These are phyloP conservation scores for Nasturtium officinale DNA, from an alignment of 345 rosid species.

Conservation along the genomic window DNA sequence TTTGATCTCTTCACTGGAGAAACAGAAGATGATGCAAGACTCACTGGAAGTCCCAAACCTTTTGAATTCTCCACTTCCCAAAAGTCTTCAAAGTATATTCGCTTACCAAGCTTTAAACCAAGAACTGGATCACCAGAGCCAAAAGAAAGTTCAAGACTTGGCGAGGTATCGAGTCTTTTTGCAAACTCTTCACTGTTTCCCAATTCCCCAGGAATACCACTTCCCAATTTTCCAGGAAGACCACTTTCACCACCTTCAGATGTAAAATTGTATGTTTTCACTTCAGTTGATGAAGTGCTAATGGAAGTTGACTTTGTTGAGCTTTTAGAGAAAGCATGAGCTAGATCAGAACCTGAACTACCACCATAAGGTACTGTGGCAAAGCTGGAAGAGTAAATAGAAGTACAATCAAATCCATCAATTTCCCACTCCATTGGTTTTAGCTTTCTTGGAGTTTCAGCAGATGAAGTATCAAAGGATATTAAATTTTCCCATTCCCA, in stretches of 20 bases:
- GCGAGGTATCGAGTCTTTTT: slow-evolving; percentile 45
- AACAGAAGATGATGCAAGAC: slow-evolving; percentile 48
- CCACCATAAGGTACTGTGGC: slow-evolving; percentile 55
- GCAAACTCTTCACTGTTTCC: slow-evolving; percentile 47
- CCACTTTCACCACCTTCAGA: slow-evolving; percentile 51
- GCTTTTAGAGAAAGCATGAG: slow-evolving; percentile 69
- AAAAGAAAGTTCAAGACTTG: slow-evolving; percentile 59
- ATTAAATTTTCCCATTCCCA: slow-evolving; percentile 87
- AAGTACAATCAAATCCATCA: slow-evolving; percentile 50
- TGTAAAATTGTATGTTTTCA: slow-evolving; percentile 48
- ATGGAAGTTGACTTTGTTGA: slow-evolving; percentile 70
- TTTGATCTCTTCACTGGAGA: slow-evolving; percentile 63
- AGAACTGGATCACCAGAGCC: slow-evolving; percentile 78
- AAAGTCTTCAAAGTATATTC: slow-evolving; percentile 69
- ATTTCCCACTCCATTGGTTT: slow-evolving; percentile 61
- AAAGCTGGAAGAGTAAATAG: slow-evolving; percentile 59
- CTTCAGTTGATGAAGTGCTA: slow-evolving; percentile 65
- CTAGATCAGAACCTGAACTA: slow-evolving; percentile 66
- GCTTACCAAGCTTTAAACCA: slow-evolving; percentile 78
- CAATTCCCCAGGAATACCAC: slow-evolving; percentile 43
- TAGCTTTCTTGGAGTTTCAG: slow-evolving; percentile 59
- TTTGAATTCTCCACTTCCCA: slow-evolving; percentile 54
- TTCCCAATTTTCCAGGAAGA: slow-evolving; percentile 46
- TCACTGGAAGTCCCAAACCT: slow-evolving; percentile 45
- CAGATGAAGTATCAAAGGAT: slow-evolving; percentile 56